Base-by-base conservation (phyloP, 2,329 filamentous ascomycete species). In the Zalaria sp. region DNA sequence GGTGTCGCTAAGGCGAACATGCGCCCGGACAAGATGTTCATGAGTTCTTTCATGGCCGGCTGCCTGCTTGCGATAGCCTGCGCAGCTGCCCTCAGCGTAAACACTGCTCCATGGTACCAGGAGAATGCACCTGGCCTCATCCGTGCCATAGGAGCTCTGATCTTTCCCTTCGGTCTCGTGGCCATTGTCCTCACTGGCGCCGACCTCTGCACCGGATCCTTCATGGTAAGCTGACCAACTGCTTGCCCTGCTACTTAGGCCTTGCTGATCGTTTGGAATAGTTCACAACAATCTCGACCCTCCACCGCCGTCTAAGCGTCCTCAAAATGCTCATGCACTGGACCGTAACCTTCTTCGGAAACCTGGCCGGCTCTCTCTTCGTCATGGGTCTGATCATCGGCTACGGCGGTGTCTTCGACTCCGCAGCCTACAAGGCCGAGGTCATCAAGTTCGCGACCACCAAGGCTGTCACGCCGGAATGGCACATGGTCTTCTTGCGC, bases 401-500 rank as follows among this genome's bases (percentile, higher is more conserved):
- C 11, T 55, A 57, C 39, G 52, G 54, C 34, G 51, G 51, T 9
- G 49, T 57, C 25, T 57, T 59, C 41, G 59, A 63, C 3, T 35
- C 43, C 1, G 40, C 45, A 0, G 62, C 65, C 0, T 74, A 67
- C 51, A 60, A 56, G 39, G 56, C 59, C 0, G 57, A 68, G 39
- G 66, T 64, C 2, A 59, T 70, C 25, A 53, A 57, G 1, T 70
- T 69, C 39, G 65, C 67, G 0, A 67, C 60, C 6, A 59, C 62
- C 11, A 76, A 75, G 47, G 67, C 65, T 46, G 54, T 72, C 6
- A 60, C 55, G 0, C 71, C 71, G 0, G 48, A 60, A 3, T 71
- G 69, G 58, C 66, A 71, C 39, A 63, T 68, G 43, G 69, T 76
- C 39, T 73, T 77, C 50, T 54, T 75, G 0, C 63, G 68, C 35